Evolutionary conservation across 1,139 yeast genomes (phyloP).

Genomic region (Geotrichum aggregatum): DNA sequence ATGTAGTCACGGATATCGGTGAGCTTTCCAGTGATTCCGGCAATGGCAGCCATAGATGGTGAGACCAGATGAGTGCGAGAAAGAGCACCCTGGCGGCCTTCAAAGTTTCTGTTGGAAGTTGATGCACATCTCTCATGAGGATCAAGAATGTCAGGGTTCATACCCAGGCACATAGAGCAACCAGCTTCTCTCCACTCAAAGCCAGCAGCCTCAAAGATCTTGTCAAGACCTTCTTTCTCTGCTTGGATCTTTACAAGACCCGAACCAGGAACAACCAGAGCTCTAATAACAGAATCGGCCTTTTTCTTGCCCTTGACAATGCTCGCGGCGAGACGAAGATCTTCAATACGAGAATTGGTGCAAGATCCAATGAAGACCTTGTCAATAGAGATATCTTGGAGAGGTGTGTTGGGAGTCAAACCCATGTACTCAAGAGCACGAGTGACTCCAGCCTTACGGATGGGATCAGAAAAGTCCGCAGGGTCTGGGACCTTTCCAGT

Average conservation of each 20-base stretch:
- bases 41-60: constrained; percentile 99
- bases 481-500: constrained; percentile 91
- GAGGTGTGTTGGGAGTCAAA: constrained; percentile 73
- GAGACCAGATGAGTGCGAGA: constrained; percentile 98
- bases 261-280: constrained; percentile 94
- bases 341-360: constrained; percentile 96
- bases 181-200: constrained; percentile 99
- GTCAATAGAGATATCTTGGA: constrained; percentile 69
- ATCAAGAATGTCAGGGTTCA: constrained; percentile 94
- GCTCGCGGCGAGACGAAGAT: constrained; percentile 88
- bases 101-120: constrained; percentile 96
- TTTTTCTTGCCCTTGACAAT: constrained; percentile 88
- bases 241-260: constrained; percentile 92
- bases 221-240: constrained; percentile 89
- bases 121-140: constrained; percentile 98
- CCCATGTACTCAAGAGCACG: constrained; percentile 93
- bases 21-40: constrained; percentile 87
- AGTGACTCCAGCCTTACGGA: constrained; percentile 76
- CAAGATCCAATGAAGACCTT: constrained; percentile 97
- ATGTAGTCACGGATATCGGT: constrained; percentile 82
- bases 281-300: constrained; percentile 76
- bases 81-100: constrained; percentile 96
- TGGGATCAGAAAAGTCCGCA: constrained; percentile 61
- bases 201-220: constrained; percentile 85
- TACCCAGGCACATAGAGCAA: constrained; percentile 98